Evolutionary conservation across 768 basidiomycete genomes (phyloP).

Genomic region (Rhodosporidiobolus sp.): DNA sequence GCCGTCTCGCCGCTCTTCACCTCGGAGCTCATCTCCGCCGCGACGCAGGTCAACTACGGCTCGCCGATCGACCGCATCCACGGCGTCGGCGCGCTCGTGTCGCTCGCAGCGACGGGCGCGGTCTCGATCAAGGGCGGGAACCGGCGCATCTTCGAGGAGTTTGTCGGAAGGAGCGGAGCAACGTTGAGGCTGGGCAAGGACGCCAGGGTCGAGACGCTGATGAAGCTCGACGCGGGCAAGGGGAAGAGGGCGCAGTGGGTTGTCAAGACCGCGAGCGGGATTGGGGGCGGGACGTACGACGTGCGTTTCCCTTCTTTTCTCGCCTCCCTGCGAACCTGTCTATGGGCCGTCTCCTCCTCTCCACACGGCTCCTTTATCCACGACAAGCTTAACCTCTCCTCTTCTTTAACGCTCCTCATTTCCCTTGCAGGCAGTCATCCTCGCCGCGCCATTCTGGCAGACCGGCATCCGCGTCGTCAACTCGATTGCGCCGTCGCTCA

Average conservation of each 20-base stretch:
- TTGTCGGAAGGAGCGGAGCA: constrained; percentile 68
- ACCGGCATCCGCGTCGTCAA: constrained; percentile 49
- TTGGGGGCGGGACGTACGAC: constrained; percentile 28
- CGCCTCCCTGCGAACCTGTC: not conserved
- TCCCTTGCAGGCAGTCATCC: constrained; percentile 69
- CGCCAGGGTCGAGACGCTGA: constrained; percentile 40
- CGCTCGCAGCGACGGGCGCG: constrained; percentile 70
- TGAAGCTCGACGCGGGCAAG: constrained; percentile 23
- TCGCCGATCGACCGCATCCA: constrained; percentile 71
- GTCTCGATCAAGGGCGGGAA: constrained; percentile 72
- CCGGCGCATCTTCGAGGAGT: constrained; percentile 75
- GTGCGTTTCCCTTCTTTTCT: not conserved
- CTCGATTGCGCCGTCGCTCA: constrained; percentile 50
- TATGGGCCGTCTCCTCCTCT: no score
- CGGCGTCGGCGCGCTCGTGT: constrained; percentile 67
- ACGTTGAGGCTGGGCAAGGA: constrained; percentile 59
- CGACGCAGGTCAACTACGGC: constrained; percentile 56
- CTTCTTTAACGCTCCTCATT: not conserved
- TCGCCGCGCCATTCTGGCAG: constrained; percentile 80
- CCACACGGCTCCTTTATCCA: no score
- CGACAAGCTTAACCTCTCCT: no score
- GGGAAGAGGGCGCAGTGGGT: constrained; percentile 25
- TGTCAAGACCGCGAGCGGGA: constrained; percentile 17
- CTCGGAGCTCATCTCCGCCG: constrained; percentile 71
- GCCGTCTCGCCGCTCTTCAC: constrained; percentile 62